These are phyloP conservation scores for Fusarium virguliforme DNA, from an alignment of 2,329 filamentous ascomycete genomes.

Conservation along the genomic window DNA sequence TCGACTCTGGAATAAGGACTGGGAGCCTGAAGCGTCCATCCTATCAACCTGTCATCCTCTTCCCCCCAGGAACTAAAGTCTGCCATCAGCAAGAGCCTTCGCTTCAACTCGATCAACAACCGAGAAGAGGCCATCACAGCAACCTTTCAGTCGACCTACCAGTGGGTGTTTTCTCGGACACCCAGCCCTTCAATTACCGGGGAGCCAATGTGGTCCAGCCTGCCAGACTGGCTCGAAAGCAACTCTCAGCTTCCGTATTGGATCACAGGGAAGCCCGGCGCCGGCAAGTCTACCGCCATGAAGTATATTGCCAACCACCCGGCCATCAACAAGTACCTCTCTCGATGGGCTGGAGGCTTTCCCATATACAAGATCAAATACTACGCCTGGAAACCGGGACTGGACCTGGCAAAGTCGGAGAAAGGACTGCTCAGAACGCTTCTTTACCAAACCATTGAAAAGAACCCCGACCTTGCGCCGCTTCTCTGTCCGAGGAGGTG, in stretches of 20 bases:
- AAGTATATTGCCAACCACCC: slow-evolving; percentile 4
- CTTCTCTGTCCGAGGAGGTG: not conserved
- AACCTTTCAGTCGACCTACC: slow-evolving; percentile 8
- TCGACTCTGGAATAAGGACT: slow-evolving; percentile 1
- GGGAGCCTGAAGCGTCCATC: slow-evolving; percentile 1
- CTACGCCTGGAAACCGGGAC: slow-evolving; percentile 22
- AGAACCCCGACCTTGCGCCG: not conserved
- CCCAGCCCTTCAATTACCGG: not conserved
- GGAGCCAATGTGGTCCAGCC: slow-evolving; percentile 14
- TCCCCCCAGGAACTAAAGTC: slow-evolving; percentile 15
- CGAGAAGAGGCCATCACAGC: slow-evolving; percentile 14
- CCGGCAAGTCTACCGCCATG: slow-evolving; percentile 25
- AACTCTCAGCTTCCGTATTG: slow-evolving; percentile 11
- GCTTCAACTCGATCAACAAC: slow-evolving; percentile 16
- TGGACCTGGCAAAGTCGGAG: not conserved
- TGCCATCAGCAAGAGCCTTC: slow-evolving; percentile 4
- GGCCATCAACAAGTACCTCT: not conserved
- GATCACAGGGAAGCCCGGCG: slow-evolving; percentile 27
- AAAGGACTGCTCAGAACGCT: slow-evolving; percentile 3
- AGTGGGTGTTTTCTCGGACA: slow-evolving; percentile 8
- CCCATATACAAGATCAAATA: slow-evolving; percentile 14
- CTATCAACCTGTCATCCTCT: not conserved
- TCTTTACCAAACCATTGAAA: slow-evolving; percentile 6
- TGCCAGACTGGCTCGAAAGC: slow-evolving; percentile 14
- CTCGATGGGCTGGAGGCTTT: not conserved